Percentiles rank a stretch among this genome's conserved stretches.
These are phyloP conservation scores for Alternaria postmessia DNA, from an alignment of 2,329 filamentous ascomycete genomes.

Conservation along the genomic window DNA sequence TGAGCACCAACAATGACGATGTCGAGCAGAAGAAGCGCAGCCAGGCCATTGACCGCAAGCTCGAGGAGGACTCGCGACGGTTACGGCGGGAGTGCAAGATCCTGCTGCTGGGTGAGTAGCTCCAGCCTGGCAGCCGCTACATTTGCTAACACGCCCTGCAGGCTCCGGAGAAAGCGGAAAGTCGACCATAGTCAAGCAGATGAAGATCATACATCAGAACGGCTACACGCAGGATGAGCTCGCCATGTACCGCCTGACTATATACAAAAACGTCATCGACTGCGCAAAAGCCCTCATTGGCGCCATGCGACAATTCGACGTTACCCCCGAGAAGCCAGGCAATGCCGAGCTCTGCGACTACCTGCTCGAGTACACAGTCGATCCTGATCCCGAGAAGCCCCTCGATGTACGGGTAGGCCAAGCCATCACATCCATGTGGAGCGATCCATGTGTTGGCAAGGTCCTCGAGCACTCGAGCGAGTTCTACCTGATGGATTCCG, in stretches of 20 bases:
- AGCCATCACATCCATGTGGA: conserved; percentile 88
- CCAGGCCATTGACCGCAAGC: conserved; percentile 89
- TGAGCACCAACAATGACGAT: conserved; percentile 88
- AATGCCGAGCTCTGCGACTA: conserved; percentile 81
- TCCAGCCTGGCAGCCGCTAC: conserved; percentile 1
- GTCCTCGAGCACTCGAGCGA: conserved; percentile 95
- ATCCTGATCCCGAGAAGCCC: conserved; percentile 85
- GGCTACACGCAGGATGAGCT: conserved; percentile 95
- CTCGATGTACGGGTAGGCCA: conserved; percentile 82
- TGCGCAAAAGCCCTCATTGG: conserved; percentile 92
- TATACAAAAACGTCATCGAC: conserved; percentile 98
- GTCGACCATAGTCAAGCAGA: conserved; percentile 99
- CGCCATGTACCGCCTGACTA: conserved; percentile 90
- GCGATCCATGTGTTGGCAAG: conserved; percentile 80
- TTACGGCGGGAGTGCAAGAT: conserved; percentile 99
- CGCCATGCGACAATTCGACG: conserved; percentile 90
- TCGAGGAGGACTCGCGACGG: conserved; percentile 93
- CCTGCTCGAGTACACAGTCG: conserved; percentile 85
- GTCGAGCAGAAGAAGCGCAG: conserved; percentile 94
- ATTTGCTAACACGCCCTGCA: conserved; percentile 54
- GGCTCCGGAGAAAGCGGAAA: conserved; percentile 98
- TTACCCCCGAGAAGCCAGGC: conserved; percentile 75
- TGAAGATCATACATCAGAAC: conserved; percentile 99
- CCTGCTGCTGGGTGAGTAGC: conserved; percentile 79
- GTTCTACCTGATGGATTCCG: conserved; percentile 99